A percentile compares a stretch with the other conserved stretches of the same genome.
phyloP scores from a whole-genome alignment of 345 rosid genomes.

The Melastoma malabathricum region DNA sequence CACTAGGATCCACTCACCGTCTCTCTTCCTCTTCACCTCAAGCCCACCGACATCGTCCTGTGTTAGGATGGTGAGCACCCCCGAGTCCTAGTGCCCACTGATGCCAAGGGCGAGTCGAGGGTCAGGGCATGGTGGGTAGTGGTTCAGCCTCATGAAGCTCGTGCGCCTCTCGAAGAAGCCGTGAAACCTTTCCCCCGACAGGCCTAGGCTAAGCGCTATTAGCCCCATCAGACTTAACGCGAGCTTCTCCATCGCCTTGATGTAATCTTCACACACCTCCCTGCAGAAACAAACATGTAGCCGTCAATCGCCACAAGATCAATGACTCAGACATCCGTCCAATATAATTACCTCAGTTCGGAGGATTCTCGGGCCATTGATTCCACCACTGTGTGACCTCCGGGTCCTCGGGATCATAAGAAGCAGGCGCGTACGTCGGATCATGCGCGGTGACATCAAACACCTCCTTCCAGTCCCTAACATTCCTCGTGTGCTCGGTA shows the following conservation, averaged over 20 bases:
- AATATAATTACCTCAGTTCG: slow-evolving; percentile 25
- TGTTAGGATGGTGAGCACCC: slow-evolving; percentile 14
- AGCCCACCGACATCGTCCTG: slow-evolving; percentile 26
- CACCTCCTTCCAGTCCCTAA: slow-evolving; percentile 57
- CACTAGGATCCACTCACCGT: slow-evolving; percentile 27
- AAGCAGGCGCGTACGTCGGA: slow-evolving; percentile 37
- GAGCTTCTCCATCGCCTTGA: slow-evolving; percentile 27
- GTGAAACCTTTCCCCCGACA: slow-evolving; percentile 27
- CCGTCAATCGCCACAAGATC: neutral
- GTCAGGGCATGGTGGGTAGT: slow-evolving; percentile 19
- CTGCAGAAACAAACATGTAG: slow-evolving; percentile 11
- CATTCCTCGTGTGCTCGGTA: slow-evolving; percentile 48
- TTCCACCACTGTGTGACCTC: slow-evolving; percentile 24
- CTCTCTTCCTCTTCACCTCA: slow-evolving; percentile 20
- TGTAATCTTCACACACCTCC: slow-evolving; percentile 33
- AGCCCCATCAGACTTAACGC: slow-evolving; percentile 33
- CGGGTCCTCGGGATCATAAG: slow-evolving; percentile 22
- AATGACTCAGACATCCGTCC: neutral
- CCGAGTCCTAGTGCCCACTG: slow-evolving; percentile 16
- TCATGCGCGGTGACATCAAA: slow-evolving; percentile 41
- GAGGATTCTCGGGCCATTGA: slow-evolving; percentile 43
- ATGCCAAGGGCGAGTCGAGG: slow-evolving; percentile 20
- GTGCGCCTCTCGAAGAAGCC: slow-evolving; percentile 36
- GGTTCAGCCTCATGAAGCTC: slow-evolving; percentile 19
- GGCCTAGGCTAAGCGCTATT: slow-evolving; percentile 38